Evolutionary conservation across 1,284 basidiomycete genomes (phyloP).

Genomic region (Abortiporus biennis): DNA sequence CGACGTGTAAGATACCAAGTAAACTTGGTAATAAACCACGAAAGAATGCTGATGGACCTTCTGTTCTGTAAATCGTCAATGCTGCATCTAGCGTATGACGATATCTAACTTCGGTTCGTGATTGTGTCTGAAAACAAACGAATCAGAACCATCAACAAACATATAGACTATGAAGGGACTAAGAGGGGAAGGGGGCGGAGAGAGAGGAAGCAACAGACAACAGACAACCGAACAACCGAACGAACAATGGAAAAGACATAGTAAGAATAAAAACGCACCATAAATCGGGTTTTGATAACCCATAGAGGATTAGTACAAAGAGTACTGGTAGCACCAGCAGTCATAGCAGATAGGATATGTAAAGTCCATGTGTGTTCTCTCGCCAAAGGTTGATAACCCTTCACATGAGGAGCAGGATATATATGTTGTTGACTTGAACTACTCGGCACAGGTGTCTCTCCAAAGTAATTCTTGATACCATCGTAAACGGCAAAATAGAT

Average conservation of each 20-base stretch:
- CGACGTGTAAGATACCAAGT: conserved; percentile 87
- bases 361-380: conserved; percentile 77
- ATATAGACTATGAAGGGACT: background rate
- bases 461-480: conserved; percentile 80
- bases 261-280: conserved; percentile 70
- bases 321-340: conserved; percentile 86
- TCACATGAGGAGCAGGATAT: conserved; percentile 76
- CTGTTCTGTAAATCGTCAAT: conserved; percentile 77
- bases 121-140: conserved; percentile 56
- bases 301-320: conserved; percentile 90
- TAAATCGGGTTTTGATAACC: conserved; percentile 97
- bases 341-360: conserved; percentile 91
- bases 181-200: conserved; percentile 1
- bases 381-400: conserved; percentile 72
- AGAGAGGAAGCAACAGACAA: background rate
- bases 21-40: conserved; percentile 86
- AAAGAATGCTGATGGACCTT: conserved; percentile 86
- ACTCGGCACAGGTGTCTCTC: conserved; percentile 50
- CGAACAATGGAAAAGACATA: too few relatives aligned
- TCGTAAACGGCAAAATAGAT: conserved; percentile 99
- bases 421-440: conserved; percentile 31
- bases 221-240: too few relatives aligned
- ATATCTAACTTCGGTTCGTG: conserved; percentile 69
- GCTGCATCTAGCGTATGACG: conserved; percentile 86
- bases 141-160: conserved; percentile 1